phyloP scores from a whole-genome alignment of 805 yeast species.

The Cyberlindnera petersonii region DNA sequence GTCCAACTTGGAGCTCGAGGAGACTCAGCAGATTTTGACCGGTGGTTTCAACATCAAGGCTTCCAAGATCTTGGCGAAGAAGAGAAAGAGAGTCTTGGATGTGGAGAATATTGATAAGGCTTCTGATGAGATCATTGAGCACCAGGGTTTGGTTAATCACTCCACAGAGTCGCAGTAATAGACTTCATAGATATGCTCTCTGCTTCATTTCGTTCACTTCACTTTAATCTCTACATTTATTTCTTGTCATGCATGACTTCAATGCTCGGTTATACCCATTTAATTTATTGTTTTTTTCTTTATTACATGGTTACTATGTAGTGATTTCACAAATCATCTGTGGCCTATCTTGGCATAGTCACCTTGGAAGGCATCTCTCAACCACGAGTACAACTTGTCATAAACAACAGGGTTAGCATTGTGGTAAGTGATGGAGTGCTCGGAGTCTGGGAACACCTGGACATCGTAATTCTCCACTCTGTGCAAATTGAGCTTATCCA shows the following conservation, averaged over 20 bases:
- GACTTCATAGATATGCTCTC: neutral
- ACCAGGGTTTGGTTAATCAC: slow-evolving; percentile 1
- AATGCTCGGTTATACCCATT: neutral
- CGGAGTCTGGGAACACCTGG: slow-evolving; percentile 78
- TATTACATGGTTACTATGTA: too few species aligned
- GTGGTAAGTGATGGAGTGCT: slow-evolving; percentile 68
- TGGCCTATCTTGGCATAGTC: slow-evolving; percentile 32
- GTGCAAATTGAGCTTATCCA: slow-evolving; percentile 70
- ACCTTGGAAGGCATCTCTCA: slow-evolving; percentile 56
- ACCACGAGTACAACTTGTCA: slow-evolving; percentile 65
- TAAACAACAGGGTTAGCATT: slow-evolving; percentile 66
- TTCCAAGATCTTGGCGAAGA: slow-evolving; percentile 51
- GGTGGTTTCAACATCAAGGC: slow-evolving; percentile 84
- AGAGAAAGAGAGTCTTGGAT: slow-evolving; percentile 29
- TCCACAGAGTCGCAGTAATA: slow-evolving; percentile 3
- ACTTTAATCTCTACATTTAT: too few species aligned
- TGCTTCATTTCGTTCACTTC: too few species aligned
- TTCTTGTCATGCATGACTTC: neutral
- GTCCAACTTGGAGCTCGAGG: slow-evolving; percentile 85
- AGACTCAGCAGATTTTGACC: slow-evolving; percentile 74
- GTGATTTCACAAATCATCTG: slow-evolving; percentile 1
- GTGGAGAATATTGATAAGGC: slow-evolving; percentile 26
- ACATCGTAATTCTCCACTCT: slow-evolving; percentile 77
- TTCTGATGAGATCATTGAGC: slow-evolving; percentile 28
- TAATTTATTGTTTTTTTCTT: neutral